A percentile compares a stretch with the other conserved stretches of the same genome.
Evolutionary conservation across 495 filamentous ascomycete species (phyloP).

Genomic region (Penicillium macrosclerotiorum): DNA sequence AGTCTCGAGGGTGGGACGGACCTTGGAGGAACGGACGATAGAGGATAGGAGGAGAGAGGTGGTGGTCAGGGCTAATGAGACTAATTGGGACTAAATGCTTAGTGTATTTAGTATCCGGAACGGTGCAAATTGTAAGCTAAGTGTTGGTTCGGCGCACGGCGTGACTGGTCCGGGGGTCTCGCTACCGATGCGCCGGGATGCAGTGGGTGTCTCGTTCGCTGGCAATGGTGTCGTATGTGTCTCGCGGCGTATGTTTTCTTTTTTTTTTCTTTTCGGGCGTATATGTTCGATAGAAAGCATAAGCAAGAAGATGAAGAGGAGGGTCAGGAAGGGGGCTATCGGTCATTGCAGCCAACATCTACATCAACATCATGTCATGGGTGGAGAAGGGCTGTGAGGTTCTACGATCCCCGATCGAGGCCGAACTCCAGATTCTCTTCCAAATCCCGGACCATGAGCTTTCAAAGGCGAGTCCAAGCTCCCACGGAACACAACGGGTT

Average conservation of each 20-base stretch:
- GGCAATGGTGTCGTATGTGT: no score
- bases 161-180: constrained; percentile 4
- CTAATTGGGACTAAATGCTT: constrained; percentile 8
- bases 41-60: not conserved
- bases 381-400: no score
- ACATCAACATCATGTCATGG: no score
- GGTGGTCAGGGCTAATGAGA: not conserved
- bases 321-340: no score
- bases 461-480: constrained; percentile 17
- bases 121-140: not conserved
- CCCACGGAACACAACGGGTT: constrained; percentile 23
- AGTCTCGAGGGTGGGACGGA: no score
- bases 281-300: no score
- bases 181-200: constrained; percentile 11
- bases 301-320: no score
- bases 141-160: constrained; percentile 3
- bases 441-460: constrained; percentile 9
- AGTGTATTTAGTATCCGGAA: constrained; percentile 3
- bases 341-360: no score
- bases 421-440: constrained; percentile 3
- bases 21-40: no score
- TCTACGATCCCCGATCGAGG: constrained; percentile 2
- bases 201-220: no score
- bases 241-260: no score
- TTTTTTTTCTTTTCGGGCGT: no score